Conservation (phyloP, 2,329 filamentous ascomycete genomes). For the Fusarium sp. region DNA sequence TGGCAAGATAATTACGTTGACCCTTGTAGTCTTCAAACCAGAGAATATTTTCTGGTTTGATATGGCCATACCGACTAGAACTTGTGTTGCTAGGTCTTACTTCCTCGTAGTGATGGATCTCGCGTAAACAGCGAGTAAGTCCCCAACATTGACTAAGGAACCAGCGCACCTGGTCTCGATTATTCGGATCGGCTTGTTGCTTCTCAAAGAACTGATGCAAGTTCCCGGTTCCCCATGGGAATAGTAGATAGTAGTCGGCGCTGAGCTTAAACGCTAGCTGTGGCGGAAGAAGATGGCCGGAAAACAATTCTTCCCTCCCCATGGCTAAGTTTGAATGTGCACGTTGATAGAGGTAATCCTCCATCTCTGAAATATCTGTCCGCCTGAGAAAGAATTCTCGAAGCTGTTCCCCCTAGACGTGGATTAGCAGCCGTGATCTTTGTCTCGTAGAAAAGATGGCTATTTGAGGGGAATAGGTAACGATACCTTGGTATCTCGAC, state of each 20-base stretch:
- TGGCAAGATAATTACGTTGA: not conserved
- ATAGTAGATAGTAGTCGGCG: not conserved
- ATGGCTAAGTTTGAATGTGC: too few relatives aligned
- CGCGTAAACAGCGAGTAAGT: not conserved
- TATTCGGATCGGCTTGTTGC: not conserved
- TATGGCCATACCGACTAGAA: too few relatives aligned
- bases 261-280: not conserved
- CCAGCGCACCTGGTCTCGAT: not conserved
- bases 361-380: too few relatives aligned
- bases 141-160: not conserved
- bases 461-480: too few relatives aligned
- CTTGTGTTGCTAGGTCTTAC: too few relatives aligned
- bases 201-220: not conserved
- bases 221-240: not conserved
- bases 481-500: not conserved
- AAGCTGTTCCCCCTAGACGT: not conserved
- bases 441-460: too few relatives aligned
- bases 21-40: constrained; percentile 11
- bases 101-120: too few relatives aligned
- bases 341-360: too few relatives aligned
- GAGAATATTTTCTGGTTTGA: constrained; percentile 20
- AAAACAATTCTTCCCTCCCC: not conserved
- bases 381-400: not conserved
- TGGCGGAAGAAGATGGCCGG: not conserved
- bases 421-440: not conserved